Evolutionary conservation across 139 green algal genomes (phyloP).

Genomic region (Chlamydomonas sphaeroides): DNA sequence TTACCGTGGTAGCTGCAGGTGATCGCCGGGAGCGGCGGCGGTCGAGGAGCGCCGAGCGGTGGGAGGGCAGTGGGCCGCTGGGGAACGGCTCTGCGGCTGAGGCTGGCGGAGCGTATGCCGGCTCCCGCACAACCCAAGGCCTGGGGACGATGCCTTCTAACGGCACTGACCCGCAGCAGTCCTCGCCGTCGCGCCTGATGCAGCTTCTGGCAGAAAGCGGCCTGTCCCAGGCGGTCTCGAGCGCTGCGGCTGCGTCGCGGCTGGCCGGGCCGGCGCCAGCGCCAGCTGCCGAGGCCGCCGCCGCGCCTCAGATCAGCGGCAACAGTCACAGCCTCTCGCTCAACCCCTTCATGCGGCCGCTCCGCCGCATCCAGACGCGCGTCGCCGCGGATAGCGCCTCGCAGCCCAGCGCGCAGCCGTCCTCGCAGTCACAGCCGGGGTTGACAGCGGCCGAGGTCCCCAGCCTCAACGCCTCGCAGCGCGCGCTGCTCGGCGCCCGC

Average conservation of each 20-base stretch:
- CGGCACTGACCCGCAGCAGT: background rate
- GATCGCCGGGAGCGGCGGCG: background rate
- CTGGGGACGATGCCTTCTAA: background rate
- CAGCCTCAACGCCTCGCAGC: background rate
- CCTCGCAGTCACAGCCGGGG: too few relatives aligned
- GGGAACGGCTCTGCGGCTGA: too few relatives aligned
- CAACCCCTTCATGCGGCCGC: conserved; percentile 8
- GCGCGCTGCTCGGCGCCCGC: background rate
- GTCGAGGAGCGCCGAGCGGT: conserved; percentile 28
- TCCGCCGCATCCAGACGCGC: background rate
- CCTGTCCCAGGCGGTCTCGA: background rate
- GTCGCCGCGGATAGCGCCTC: too few relatives aligned
- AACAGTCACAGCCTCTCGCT: background rate
- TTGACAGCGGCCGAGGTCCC: too few relatives aligned
- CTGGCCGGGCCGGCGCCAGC: background rate
- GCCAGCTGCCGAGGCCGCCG: background rate
- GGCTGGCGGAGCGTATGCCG: too few relatives aligned
- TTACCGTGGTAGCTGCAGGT: background rate
- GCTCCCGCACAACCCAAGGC: too few relatives aligned
- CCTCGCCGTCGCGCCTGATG: background rate
- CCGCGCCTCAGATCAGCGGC: background rate
- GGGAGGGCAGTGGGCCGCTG: background rate
- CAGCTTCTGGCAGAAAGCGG: background rate
- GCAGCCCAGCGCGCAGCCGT: too few relatives aligned
- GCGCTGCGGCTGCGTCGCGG: background rate